Conservation (phyloP, 768 basidiomycete species). For the Sporobolomyces pararoseus region DNA sequence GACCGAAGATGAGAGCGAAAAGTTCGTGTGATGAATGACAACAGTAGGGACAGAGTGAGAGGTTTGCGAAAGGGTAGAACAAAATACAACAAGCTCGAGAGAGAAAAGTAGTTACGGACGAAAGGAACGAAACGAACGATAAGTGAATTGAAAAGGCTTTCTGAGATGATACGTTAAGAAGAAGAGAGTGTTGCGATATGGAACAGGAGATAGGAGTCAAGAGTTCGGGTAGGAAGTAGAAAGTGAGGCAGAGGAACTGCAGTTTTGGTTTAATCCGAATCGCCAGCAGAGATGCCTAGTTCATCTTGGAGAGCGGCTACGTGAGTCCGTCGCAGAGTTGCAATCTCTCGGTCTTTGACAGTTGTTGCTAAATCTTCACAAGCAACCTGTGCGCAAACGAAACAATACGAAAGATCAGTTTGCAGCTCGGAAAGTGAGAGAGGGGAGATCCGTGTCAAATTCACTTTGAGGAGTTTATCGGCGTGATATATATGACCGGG, state of each 20-base stretch:
- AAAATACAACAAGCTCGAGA: no score
- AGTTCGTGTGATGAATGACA: not conserved
- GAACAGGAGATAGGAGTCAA: no score
- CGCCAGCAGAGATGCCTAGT: slow-evolving; percentile 3
- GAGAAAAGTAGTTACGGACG: no score
- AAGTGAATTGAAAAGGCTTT: no score
- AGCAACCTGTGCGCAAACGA: slow-evolving; percentile 26
- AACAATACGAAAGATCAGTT: not conserved
- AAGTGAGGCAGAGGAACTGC: not conserved
- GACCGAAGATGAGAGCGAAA: not conserved
- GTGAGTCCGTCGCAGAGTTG: slow-evolving; percentile 23
- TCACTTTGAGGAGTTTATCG: slow-evolving; percentile 80
- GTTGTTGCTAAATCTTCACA: slow-evolving; percentile 31
- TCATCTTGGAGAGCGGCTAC: slow-evolving; percentile 24
- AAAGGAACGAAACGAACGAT: no score
- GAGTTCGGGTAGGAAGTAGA: no score
- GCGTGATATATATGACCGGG: slow-evolving; percentile 92
- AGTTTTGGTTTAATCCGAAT: not conserved
- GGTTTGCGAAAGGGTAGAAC: no score
- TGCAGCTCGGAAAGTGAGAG: not conserved
- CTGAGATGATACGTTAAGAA: no score
- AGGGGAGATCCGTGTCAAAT: slow-evolving; percentile 32
- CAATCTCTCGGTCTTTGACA: slow-evolving; percentile 37
- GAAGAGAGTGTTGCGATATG: no score
- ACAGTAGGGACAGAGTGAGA: no score